Conservation (phyloP, 192 early-diverging fungal species). For the Rhizoclosmatium sp. region DNA sequence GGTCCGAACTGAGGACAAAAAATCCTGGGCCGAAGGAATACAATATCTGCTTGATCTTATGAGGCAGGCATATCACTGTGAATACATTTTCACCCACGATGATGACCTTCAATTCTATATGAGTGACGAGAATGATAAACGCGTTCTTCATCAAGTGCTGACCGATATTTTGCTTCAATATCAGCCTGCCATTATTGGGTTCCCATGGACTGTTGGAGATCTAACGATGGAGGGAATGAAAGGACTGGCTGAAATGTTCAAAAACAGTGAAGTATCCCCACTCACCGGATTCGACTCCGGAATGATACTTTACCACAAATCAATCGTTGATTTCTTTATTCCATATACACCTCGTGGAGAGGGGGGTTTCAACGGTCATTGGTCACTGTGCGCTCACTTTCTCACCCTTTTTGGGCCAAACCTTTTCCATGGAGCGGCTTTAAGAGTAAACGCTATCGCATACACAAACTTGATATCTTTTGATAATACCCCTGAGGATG, state of each 20-base stretch:
- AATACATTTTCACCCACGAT: conserved; percentile 49
- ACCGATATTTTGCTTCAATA: conserved; percentile 29
- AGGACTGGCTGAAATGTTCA: conserved; percentile 25
- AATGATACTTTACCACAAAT: conserved; percentile 47
- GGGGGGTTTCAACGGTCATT: conserved; percentile 42
- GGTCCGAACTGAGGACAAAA: conserved; percentile 23
- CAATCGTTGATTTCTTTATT: conserved; percentile 45
- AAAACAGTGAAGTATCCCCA: conserved; percentile 31
- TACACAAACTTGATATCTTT: conserved; percentile 42
- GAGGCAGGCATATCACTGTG: conserved; percentile 26
- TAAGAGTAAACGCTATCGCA: conserved; percentile 36
- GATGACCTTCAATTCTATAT: conserved; percentile 36
- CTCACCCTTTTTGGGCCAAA: conserved; percentile 38
- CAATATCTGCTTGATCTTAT: conserved; percentile 22
- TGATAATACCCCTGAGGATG: conserved; percentile 37
- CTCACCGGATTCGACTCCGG: conserved; percentile 46
- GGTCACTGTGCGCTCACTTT: conserved; percentile 48
- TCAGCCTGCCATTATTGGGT: conserved; percentile 42
- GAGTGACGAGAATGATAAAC: conserved; percentile 7
- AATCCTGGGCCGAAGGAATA: conserved; percentile 43
- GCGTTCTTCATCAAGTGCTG: conserved; percentile 12
- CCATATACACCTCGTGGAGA: conserved; percentile 45
- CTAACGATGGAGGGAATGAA: conserved; percentile 27
- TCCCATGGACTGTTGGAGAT: conserved; percentile 46
- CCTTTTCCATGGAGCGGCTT: conserved; percentile 24